Evolutionary conservation across 2,329 filamentous ascomycete genomes (phyloP), one percentile per base, ranked within the genome.

Genomic region (Fusarium sp.): DNA sequence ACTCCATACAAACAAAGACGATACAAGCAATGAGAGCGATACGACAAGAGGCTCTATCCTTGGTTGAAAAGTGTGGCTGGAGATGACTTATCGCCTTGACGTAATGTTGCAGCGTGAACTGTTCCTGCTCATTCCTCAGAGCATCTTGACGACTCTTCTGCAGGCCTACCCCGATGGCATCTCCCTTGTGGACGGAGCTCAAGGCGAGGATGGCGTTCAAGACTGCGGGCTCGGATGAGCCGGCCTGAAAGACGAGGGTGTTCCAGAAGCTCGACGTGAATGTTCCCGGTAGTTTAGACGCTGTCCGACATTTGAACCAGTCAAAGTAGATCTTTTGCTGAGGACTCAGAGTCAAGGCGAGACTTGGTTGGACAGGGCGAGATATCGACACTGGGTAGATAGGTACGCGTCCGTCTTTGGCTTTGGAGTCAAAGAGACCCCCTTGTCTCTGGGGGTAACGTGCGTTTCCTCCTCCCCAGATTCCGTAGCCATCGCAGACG

Each of bases 131-230:
- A 46, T 61, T 72, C 11, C 64, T 73, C 0, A 38, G 31, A 6
- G 9, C 40, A 3, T 35, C 36, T 17, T 66, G 55, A 1, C 22
- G 56, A 27, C 49, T 62, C n/a, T 53, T 66, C 20, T 57, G 57
- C 22, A 61, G 58, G 1, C 63, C 70, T 16, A 64, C 42, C 8
- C 62, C 62, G 3, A 64, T 55, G 12, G 67, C 58, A 4, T 61
- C 69, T 22, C 70, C 63, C 51, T 71, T 80, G 58, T 84, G 82
- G 0, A 78, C 77, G 1, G 83, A 81, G 63, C 81, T 78, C n/a
- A 85, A 67, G 0, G 84, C 83, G 6, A 85, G 73, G 2, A 80
- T 73, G 2, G 83, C 82, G 40, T 85, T 83, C n/a, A 84, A 64
- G 3, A 85, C 77, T 2, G 83, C 81, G 0, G 83, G 83, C 59